Evolutionary conservation across 257 asterid species (phyloP).

Genomic region (Craterostigma plantagineum): DNA sequence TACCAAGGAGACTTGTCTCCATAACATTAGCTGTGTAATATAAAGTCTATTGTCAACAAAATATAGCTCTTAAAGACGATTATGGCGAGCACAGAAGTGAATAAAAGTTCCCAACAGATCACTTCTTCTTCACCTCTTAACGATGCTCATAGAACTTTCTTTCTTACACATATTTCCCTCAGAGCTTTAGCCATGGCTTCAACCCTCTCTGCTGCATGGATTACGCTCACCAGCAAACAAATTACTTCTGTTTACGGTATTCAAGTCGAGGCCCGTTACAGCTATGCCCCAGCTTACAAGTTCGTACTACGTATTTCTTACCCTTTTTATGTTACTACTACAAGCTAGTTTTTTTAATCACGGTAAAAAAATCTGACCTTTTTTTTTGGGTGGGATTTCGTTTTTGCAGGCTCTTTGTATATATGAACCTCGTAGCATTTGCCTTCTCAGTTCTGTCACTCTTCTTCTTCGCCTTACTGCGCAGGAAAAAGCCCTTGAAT

Average conservation of each 20-base stretch:
- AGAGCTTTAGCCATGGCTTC: conserved; percentile 22
- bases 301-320: conserved; percentile 9
- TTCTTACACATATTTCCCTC: conserved; percentile 18
- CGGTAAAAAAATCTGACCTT: no score
- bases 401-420: conserved; percentile 36
- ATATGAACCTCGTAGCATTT: conserved; percentile 29
- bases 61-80: no score
- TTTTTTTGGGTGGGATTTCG: no score
- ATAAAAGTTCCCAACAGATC: no score
- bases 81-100: no score
- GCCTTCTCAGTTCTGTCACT: conserved; percentile 20
- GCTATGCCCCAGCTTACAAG: conserved; percentile 45
- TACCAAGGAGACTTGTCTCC: no score
- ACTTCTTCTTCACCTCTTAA: neutral
- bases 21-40: no score
- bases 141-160: conserved; percentile 13
- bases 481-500: conserved; percentile 14
- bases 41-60: no score
- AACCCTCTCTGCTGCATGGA: conserved; percentile 36
- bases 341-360: no score
- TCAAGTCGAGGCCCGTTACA: conserved; percentile 29
- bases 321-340: no score
- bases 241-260: conserved; percentile 22
- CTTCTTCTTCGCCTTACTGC: conserved; percentile 11
- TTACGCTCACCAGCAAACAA: conserved; percentile 32